phyloP scores from a whole-genome alignment of 2,329 filamentous ascomycete species.

The Cryphonectria japonica region DNA sequence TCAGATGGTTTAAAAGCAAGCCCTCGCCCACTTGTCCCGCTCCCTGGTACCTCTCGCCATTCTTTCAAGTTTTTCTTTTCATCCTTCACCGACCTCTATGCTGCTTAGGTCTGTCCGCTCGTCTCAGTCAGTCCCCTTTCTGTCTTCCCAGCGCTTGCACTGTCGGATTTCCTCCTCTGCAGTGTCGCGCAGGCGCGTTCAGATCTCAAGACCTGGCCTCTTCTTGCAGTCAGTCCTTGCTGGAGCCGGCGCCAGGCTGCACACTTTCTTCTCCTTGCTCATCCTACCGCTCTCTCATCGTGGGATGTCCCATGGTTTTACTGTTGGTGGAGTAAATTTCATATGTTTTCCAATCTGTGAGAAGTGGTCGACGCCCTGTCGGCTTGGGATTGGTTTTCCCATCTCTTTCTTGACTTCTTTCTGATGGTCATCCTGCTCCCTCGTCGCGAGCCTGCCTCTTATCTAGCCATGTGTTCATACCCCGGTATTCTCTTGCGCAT shows the following conservation, averaged over 20 bases:
- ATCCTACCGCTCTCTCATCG: background rate
- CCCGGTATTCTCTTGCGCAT: background rate
- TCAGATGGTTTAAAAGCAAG: conserved; percentile 21
- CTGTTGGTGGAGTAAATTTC: conserved; percentile 17
- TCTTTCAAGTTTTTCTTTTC: background rate
- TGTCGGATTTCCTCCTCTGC: background rate
- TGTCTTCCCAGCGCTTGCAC: background rate
- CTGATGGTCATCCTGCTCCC: conserved; percentile 2
- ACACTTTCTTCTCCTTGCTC: background rate
- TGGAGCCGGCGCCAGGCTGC: background rate
- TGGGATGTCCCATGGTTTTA: conserved; percentile 15
- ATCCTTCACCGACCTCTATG: conserved; percentile 1
- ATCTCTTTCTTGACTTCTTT: background rate
- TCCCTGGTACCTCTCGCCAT: background rate
- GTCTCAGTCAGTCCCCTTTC: background rate
- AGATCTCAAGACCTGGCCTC: background rate
- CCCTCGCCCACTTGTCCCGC: conserved; percentile 17
- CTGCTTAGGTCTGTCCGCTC: background rate
- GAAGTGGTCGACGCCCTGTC: background rate
- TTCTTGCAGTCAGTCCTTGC: background rate
- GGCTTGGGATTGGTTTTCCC: conserved; percentile 5
- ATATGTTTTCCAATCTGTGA: conserved; percentile 19
- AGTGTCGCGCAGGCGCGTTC: background rate
- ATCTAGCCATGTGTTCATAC: background rate
- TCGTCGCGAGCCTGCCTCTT: conserved; percentile 1